Percentiles rank a stretch among this genome's conserved stretches.
phyloP scores from a whole-genome alignment of 2,329 filamentous ascomycete species.

The Ambrosiella cleistominuta region DNA sequence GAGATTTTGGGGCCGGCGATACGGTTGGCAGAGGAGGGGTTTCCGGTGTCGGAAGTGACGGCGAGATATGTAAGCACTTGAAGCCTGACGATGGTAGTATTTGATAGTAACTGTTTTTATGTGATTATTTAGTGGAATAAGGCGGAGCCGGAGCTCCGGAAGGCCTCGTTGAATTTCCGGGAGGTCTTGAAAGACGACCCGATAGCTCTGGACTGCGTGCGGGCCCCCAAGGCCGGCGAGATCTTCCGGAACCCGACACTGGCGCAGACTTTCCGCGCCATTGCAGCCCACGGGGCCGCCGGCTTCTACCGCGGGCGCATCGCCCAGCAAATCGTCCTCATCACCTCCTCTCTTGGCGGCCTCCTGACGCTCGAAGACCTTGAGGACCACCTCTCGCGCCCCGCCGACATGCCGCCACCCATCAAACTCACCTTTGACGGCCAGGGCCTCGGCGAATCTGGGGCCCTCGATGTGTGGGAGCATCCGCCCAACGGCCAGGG shows the following conservation, averaged over 20 bases:
- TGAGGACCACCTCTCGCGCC: slow-evolving; percentile 46
- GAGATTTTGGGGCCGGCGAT: slow-evolving; percentile 73
- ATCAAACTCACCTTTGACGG: slow-evolving; percentile 67
- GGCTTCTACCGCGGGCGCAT: slow-evolving; percentile 83
- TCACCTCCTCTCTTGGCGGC: slow-evolving; percentile 58
- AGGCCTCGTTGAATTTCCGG: slow-evolving; percentile 65
- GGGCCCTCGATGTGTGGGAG: slow-evolving; percentile 75
- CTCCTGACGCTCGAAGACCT: slow-evolving; percentile 66
- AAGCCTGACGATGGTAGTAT: not conserved
- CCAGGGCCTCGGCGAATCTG: slow-evolving; percentile 41
- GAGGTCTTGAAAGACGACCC: slow-evolving; percentile 77
- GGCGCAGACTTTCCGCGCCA: slow-evolving; percentile 60
- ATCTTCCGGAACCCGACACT: slow-evolving; percentile 74
- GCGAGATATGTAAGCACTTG: slow-evolving; percentile 42
- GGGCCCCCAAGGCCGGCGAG: slow-evolving; percentile 64
- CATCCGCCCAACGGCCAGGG: slow-evolving; percentile 94
- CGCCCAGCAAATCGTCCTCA: slow-evolving; percentile 64
- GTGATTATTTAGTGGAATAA: slow-evolving; percentile 46
- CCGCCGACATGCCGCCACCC: slow-evolving; percentile 66
- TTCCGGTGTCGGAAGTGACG: slow-evolving; percentile 70
- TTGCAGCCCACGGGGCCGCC: slow-evolving; percentile 66
- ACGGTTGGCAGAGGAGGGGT: slow-evolving; percentile 70
- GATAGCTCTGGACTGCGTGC: slow-evolving; percentile 46
- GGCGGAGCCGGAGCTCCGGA: slow-evolving; percentile 44
- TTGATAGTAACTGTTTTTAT: not conserved